Evolutionary conservation across 192 early-diverging fungal genomes (phyloP).

Genomic region (Coemansia sp.): DNA sequence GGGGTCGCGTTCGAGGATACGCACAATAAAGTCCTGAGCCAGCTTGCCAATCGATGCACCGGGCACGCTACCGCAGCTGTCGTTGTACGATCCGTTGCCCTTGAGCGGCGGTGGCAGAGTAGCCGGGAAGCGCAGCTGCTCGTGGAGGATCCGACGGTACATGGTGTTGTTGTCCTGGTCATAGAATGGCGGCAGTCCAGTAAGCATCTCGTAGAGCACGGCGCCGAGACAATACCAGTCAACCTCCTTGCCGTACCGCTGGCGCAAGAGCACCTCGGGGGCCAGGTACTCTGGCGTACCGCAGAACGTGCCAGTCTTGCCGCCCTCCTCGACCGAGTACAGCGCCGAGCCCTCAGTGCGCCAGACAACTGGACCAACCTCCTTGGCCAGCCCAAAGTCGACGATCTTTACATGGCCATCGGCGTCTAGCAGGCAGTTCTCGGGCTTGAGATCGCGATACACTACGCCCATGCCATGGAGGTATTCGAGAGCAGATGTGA

Average conservation of each 20-base stretch:
- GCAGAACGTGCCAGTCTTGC: slow-evolving; percentile 67
- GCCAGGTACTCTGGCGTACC: slow-evolving; percentile 73
- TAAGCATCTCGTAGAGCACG: slow-evolving; percentile 60
- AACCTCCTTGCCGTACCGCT: slow-evolving; percentile 61
- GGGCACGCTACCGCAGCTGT: slow-evolving; percentile 1
- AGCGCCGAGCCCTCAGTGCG: slow-evolving; percentile 67
- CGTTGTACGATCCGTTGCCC: slow-evolving; percentile 4
- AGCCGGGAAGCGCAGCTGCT: slow-evolving; percentile 20
- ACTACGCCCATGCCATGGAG: slow-evolving; percentile 90
- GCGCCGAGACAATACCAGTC: slow-evolving; percentile 74
- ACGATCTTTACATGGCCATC: slow-evolving; percentile 86
- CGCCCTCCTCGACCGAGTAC: slow-evolving; percentile 49
- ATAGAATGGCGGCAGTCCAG: slow-evolving; percentile 62
- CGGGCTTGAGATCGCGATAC: slow-evolving; percentile 76
- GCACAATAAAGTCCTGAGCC: slow-evolving; percentile 16
- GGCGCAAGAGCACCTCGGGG: slow-evolving; percentile 62
- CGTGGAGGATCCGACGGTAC: slow-evolving; percentile 29
- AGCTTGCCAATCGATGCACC: slow-evolving; percentile 5
- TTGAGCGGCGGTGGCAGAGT: slow-evolving; percentile 11
- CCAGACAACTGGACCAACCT: slow-evolving; percentile 53
- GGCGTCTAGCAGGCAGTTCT: slow-evolving; percentile 84
- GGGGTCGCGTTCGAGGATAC: slow-evolving; percentile 61
- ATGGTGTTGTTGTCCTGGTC: slow-evolving; percentile 29
- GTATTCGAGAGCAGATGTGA: slow-evolving; percentile 63
- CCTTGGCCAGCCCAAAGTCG: slow-evolving; percentile 92